Conservation (phyloP, 139 green algal species). For the Desmodesmus armatus region DNA sequence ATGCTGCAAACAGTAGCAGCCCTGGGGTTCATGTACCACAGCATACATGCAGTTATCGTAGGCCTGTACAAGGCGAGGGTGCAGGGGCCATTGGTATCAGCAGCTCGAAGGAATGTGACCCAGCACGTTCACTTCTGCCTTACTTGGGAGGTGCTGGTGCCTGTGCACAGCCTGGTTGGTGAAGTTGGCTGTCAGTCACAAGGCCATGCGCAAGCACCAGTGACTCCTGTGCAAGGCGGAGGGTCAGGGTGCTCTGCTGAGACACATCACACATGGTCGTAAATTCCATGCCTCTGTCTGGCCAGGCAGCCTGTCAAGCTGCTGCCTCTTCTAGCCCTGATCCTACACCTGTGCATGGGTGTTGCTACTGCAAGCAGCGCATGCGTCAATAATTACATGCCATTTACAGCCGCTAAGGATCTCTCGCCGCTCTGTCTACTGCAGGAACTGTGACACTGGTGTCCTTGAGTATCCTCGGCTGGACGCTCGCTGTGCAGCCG, state of each 20-base stretch:
- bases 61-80: too few relatives aligned
- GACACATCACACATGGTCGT: background rate
- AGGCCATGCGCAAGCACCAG: too few relatives aligned
- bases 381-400: background rate
- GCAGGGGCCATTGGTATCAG: too few relatives aligned
- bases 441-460: constrained; percentile 16
- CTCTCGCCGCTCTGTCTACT: background rate
- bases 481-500: background rate
- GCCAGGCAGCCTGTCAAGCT: background rate
- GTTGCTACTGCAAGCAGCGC: background rate
- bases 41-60: too few relatives aligned
- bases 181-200: too few relatives aligned
- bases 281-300: background rate
- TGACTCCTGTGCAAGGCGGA: too few relatives aligned
- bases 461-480: background rate
- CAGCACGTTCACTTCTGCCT: background rate
- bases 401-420: background rate
- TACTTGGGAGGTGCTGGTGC: too few relatives aligned
- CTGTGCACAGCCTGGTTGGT: too few relatives aligned
- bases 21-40: background rate
- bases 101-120: too few relatives aligned
- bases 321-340: too few relatives aligned
- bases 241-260: too few relatives aligned
- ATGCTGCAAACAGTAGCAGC: background rate
- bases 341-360: background rate